Base-by-base conservation (phyloP, 1,139 yeast species). In the Zygosaccharomyces sapae region DNA sequence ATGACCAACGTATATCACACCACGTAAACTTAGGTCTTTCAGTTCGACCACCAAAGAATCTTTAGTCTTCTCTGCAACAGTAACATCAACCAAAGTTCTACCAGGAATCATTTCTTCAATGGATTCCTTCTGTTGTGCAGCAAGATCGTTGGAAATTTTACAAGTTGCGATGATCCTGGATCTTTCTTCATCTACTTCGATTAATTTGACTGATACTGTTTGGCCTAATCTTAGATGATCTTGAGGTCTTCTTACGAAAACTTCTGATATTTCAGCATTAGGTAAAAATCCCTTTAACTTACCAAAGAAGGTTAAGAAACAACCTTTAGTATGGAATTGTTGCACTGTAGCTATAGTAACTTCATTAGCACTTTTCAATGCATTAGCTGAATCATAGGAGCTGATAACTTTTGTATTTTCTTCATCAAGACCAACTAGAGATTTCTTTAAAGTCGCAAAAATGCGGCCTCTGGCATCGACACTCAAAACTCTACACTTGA, bases 201-300 rank as follows among this genome's bases (percentile, higher is more conserved):
- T 61, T 25, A 92, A 72, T 56, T 83, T 79, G 5, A 86, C 94
- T 30, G 75, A 72, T 38, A 92, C 83, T 4, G 96, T 84, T 69
- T 92, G 98, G 2, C 96, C 96, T 22, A 86, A 62, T 55, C 80
- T 81, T 59, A 90, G 76, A 65, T 83, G 85, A 53, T 89, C 95
- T 56, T 78, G 79, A 13, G 96, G 89, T 46, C 80, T 80, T 48
- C 74, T 75, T 41, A 89, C 92, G 63, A 79, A 86, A 1, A 96
- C 83, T 68, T 92, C 97, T 45, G 95, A 85, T 57, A 92, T 86
- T 70, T 92, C 97, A 48, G 82, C 74, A 54, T 83, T 80, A 34
- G 97, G 97, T 54, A 92, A 72, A 63, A 80, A 90, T 0, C 92
- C 98, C 57, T 75, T 77, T 38, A 86, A 69, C 45, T 76, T 75